Evolutionary conservation across 1,139 yeast genomes (phyloP).

Genomic region (Candida buenavistaensis): DNA sequence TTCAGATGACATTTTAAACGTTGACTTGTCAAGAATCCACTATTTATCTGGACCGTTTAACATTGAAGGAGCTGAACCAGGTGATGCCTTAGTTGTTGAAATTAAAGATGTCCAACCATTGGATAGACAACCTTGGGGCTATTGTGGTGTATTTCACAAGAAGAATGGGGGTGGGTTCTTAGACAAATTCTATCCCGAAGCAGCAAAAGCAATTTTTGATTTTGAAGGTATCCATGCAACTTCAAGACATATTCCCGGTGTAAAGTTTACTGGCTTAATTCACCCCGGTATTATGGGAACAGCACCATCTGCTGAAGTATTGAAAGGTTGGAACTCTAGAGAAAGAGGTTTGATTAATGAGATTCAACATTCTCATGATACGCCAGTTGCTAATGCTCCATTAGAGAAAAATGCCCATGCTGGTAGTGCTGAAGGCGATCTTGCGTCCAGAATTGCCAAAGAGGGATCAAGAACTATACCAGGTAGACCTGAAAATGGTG

Average conservation of each 20-base stretch:
- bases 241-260: slow-evolving; percentile 50
- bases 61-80: slow-evolving; percentile 45
- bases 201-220: slow-evolving; percentile 53
- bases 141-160: slow-evolving; percentile 47
- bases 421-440: slow-evolving; percentile 30
- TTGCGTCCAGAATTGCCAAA: slow-evolving; percentile 27
- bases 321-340: slow-evolving; percentile 45
- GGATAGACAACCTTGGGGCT: slow-evolving; percentile 54
- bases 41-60: slow-evolving; percentile 50
- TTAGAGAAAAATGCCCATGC: slow-evolving; percentile 34
- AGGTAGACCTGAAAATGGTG: slow-evolving; percentile 54
- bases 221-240: slow-evolving; percentile 50
- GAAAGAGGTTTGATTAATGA: slow-evolving; percentile 32
- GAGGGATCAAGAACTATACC: slow-evolving; percentile 54
- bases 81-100: slow-evolving; percentile 49
- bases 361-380: slow-evolving; percentile 28
- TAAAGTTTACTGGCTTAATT: slow-evolving; percentile 41
- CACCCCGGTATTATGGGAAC: slow-evolving; percentile 55
- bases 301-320: slow-evolving; percentile 43
- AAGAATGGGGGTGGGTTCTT: slow-evolving; percentile 52
- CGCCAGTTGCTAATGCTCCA: slow-evolving; percentile 46
- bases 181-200: slow-evolving; percentile 47
- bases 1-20: slow-evolving; percentile 47
- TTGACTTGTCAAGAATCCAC: slow-evolving; percentile 45
- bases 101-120: slow-evolving; percentile 53